Conservation (phyloP, 2,329 filamentous ascomycete species). For the Hypoxylon sp. region DNA sequence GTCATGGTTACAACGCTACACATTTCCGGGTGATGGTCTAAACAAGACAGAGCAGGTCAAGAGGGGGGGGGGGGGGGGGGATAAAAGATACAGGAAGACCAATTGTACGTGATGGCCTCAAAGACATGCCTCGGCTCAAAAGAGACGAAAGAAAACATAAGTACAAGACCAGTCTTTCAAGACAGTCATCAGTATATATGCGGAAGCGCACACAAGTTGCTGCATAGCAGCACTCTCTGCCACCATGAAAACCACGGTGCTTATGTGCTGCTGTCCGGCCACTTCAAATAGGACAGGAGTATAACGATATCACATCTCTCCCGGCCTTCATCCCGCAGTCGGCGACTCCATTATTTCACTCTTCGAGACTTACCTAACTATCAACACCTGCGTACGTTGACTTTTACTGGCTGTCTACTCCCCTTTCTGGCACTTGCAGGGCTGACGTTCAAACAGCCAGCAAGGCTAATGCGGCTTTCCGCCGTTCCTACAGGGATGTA, state of each 20-base stretch:
- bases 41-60: constrained; percentile 29
- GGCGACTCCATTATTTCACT: constrained; percentile 1
- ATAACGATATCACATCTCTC: not conserved
- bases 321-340: not conserved
- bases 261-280: not conserved
- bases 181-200: constrained; percentile 23
- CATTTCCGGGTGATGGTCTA: constrained; percentile 14
- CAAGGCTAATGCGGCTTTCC: constrained; percentile 42
- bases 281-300: not conserved
- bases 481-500: constrained; percentile 39
- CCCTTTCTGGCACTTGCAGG: constrained; percentile 24
- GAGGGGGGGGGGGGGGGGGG: too few species aligned
- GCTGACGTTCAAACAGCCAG: constrained; percentile 45
- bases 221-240: constrained; percentile 14
- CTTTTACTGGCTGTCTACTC: constrained; percentile 17
- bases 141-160: constrained; percentile 31
- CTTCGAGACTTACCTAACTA: constrained; percentile 1
- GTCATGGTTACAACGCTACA: constrained; percentile 29
- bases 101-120: constrained; percentile 31
- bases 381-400: constrained; percentile 14
- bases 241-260: constrained; percentile 4
- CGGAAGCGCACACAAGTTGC: constrained; percentile 12
- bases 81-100: constrained; percentile 15
- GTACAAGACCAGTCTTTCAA: constrained; percentile 29
- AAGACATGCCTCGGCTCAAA: constrained; percentile 30